A percentile compares a stretch with the other conserved stretches of the same genome.
Evolutionary conservation across 768 basidiomycete species (phyloP).

Genomic region (Pleurotus djamor): DNA sequence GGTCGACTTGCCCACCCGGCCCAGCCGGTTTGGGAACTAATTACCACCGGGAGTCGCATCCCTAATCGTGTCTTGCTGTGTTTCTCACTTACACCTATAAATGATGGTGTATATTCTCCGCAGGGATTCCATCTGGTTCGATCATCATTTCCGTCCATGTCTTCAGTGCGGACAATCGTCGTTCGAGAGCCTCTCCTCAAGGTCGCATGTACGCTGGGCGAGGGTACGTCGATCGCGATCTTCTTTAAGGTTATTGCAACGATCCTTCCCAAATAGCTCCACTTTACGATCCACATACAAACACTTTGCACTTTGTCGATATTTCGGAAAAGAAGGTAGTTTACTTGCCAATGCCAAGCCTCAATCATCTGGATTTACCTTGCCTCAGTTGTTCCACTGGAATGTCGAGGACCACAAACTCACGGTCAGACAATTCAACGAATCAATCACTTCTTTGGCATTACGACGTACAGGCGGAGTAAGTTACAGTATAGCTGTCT

Average conservation of each 20-base stretch:
- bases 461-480: slow-evolving; percentile 44
- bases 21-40: slow-evolving; percentile 23
- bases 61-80: slow-evolving; percentile 15
- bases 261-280: slow-evolving; percentile 42
- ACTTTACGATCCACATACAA: slow-evolving; percentile 53
- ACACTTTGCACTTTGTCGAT: slow-evolving; percentile 66
- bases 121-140: not conserved
- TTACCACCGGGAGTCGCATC: slow-evolving; percentile 16
- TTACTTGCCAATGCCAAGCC: not conserved
- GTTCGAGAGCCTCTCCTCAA: slow-evolving; percentile 46
- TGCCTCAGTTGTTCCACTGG: slow-evolving; percentile 49
- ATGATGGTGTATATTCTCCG: slow-evolving; percentile 7
- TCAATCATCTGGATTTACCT: not conserved
- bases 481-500: slow-evolving; percentile 25
- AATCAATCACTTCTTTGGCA: slow-evolving; percentile 56
- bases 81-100: slow-evolving; percentile 19
- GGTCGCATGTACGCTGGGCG: slow-evolving; percentile 56
- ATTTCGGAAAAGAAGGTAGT: slow-evolving; percentile 53
- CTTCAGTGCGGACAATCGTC: slow-evolving; percentile 23
- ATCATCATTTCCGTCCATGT: not conserved
- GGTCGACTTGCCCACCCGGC: slow-evolving; percentile 11
- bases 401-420: slow-evolving; percentile 38
- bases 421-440: slow-evolving; percentile 46
- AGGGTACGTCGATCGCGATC: slow-evolving; percentile 41
- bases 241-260: slow-evolving; percentile 14